These are phyloP conservation scores for Fusarium stilboides DNA, from an alignment of 2,329 filamentous ascomycete genomes.

Conservation along the genomic window DNA sequence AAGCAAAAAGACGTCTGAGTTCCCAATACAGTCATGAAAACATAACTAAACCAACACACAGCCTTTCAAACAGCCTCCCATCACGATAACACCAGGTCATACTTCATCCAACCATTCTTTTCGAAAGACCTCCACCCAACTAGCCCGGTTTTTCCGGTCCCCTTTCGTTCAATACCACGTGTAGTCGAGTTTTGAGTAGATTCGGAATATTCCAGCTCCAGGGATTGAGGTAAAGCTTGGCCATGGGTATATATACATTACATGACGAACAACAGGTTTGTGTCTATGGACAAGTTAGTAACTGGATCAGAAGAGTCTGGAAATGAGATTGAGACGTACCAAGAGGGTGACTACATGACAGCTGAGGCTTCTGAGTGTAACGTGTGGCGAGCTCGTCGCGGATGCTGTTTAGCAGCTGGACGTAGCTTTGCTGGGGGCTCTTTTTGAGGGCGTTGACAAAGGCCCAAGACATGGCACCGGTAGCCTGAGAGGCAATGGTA, in stretches of 20 bases:
- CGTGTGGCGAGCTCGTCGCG: slow-evolving; percentile 90
- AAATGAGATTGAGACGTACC: slow-evolving; percentile 70
- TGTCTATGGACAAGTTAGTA: slow-evolving; percentile 62
- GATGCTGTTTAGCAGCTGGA: slow-evolving; percentile 95
- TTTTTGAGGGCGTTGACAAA: slow-evolving; percentile 95
- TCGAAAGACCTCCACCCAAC: slow-evolving; percentile 3
- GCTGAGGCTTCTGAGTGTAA: slow-evolving; percentile 94
- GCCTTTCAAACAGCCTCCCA: slow-evolving; percentile 33
- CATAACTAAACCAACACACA: slow-evolving; percentile 20
- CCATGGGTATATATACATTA: slow-evolving; percentile 54
- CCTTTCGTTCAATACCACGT: slow-evolving; percentile 7
- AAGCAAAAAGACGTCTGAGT: slow-evolving; percentile 16
- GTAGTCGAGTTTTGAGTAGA: slow-evolving; percentile 12
- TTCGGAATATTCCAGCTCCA: slow-evolving; percentile 29
- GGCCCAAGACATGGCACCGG: slow-evolving; percentile 98
- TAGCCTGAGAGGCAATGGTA: slow-evolving; percentile 90
- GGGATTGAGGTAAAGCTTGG: slow-evolving; percentile 26
- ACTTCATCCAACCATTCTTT: slow-evolving; percentile 7
- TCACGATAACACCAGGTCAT: slow-evolving; percentile 23
- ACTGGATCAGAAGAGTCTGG: neutral
- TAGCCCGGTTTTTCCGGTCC: neutral
- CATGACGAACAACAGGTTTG: slow-evolving; percentile 75
- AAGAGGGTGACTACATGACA: slow-evolving; percentile 96
- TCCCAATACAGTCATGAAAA: slow-evolving; percentile 8
- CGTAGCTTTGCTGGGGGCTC: slow-evolving; percentile 98